Percentiles rank a stretch among this genome's conserved stretches.
Evolutionary conservation across 441 rosid species (phyloP).

Genomic region (Brassica balearica): DNA sequence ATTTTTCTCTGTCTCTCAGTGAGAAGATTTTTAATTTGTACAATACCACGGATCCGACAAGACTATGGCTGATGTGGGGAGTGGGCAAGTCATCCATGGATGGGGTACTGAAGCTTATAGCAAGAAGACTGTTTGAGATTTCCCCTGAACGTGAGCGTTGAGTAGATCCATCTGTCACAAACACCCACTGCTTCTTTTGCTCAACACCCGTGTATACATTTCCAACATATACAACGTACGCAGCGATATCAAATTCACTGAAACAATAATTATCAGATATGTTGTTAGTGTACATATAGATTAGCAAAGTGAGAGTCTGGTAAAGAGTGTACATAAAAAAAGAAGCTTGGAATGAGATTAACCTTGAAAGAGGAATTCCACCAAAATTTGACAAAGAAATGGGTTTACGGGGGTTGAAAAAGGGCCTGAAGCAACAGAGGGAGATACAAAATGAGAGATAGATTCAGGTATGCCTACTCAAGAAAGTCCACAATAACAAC

Average conservation of each 20-base stretch:
- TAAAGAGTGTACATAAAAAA: not conserved
- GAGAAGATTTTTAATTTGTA: slow-evolving; percentile 9
- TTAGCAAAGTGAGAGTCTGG: slow-evolving; percentile 13
- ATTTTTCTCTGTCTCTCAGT: not conserved
- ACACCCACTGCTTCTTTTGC: slow-evolving; percentile 90
- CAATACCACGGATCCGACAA: slow-evolving; percentile 81
- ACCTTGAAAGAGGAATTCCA: slow-evolving; percentile 88
- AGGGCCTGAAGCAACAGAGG: slow-evolving; percentile 63
- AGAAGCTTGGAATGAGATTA: slow-evolving; percentile 30
- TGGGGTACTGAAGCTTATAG: slow-evolving; percentile 81
- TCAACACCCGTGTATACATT: slow-evolving; percentile 59
- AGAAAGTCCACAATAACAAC: slow-evolving; percentile 41
- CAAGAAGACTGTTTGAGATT: slow-evolving; percentile 68
- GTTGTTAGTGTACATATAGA: slow-evolving; percentile 10
- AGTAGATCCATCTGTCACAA: slow-evolving; percentile 80
- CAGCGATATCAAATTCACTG: slow-evolving; percentile 93
- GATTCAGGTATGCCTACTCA: slow-evolving; percentile 22
- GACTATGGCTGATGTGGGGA: slow-evolving; percentile 67
- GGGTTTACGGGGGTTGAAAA: slow-evolving; percentile 75
- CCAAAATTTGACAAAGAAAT: slow-evolving; percentile 67
- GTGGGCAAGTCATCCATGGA: slow-evolving; percentile 52
- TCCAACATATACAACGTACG: slow-evolving; percentile 78
- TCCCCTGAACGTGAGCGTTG: slow-evolving; percentile 51
- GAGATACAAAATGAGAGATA: slow-evolving; percentile 47
- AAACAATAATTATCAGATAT: not conserved